Conservation (phyloP, 805 yeast genomes). For the Wickerhamiella siamensis region DNA sequence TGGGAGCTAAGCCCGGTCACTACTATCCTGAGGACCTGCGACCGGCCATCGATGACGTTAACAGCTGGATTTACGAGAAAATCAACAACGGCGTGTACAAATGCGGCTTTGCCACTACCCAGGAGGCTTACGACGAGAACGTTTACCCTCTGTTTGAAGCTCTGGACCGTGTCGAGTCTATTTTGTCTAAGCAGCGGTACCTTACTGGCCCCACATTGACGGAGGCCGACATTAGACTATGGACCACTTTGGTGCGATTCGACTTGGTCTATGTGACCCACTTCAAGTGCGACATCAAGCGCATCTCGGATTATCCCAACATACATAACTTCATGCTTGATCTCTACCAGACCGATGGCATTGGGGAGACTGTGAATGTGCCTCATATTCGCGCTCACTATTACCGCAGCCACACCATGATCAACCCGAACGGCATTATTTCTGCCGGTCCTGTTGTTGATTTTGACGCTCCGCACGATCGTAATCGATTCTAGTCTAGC, state of each 20-base stretch:
- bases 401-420: slow-evolving; percentile 66
- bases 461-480: slow-evolving; percentile 15
- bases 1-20: slow-evolving; percentile 37
- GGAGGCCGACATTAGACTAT: slow-evolving; percentile 82
- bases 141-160: slow-evolving; percentile 52
- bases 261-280: slow-evolving; percentile 92
- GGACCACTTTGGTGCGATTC: slow-evolving; percentile 75
- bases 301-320: slow-evolving; percentile 73
- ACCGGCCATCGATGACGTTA: slow-evolving; percentile 55
- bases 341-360: slow-evolving; percentile 55
- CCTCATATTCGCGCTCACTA: slow-evolving; percentile 86
- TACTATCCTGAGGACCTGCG: slow-evolving; percentile 46
- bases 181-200: slow-evolving; percentile 27
- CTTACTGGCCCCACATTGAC: slow-evolving; percentile 56
- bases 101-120: slow-evolving; percentile 75
- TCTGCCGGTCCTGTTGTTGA: slow-evolving; percentile 63
- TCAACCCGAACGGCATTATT: slow-evolving; percentile 73
- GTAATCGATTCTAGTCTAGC: slow-evolving; percentile 9
- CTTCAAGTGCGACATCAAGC: slow-evolving; percentile 79
- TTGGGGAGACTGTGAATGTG: slow-evolving; percentile 67
- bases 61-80: slow-evolving; percentile 67
- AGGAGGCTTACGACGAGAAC: slow-evolving; percentile 64
- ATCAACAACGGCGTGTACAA: slow-evolving; percentile 92
- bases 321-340: slow-evolving; percentile 68
- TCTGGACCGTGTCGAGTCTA: slow-evolving; percentile 31